Evolutionary conservation across 257 asterid species (phyloP), one percentile per base, ranked within the genome.

Genomic region (Solanum virginianum): DNA sequence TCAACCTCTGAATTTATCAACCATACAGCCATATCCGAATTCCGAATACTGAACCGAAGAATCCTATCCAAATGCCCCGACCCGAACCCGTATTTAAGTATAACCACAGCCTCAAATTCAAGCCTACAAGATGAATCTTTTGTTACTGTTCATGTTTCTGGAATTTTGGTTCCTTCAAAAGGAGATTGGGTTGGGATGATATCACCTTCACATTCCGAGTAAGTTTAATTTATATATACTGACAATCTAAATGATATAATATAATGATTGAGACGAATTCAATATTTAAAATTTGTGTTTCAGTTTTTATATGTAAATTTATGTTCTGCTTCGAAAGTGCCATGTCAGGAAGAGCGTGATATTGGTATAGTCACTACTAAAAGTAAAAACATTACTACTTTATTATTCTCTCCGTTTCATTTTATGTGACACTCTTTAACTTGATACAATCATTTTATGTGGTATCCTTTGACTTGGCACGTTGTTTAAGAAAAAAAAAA

Each of bases 161-260:
- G 98, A 56, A 89, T 94, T 18, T 26, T 88, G 65, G 12, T 20
- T 53, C 98, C 98, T 13, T 88, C 93, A 1, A 16, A 39, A 1
- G 4, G n/a, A 6, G 88, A 93, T 81, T 95, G 98, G 98, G 94
- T 95, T 80, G 98, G 89, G 82, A 92, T 95, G 97, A 88, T 95
- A 85, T 93, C 98, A 0, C 98, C 98, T 79, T 89, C 98, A 36
- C 90, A 94, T 87, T 69, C 94, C 9, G 66, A 85, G 98, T 95
- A 90, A 66, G 92, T 29, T 24, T 7, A 10, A 22, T 53, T 47
- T 24, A 47, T 75, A 7, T 75, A 9, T 7, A 0, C 2, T 75
- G 5, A 12, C 8, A 47, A 7, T 74, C 6, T 47, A 68, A 66
- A 60, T 22, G 26, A 59, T 59, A 13, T 12, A 1, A 63, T 63